Conservation (phyloP, 352 stramenopile genomes). For the Phytophthora nicotianae region DNA sequence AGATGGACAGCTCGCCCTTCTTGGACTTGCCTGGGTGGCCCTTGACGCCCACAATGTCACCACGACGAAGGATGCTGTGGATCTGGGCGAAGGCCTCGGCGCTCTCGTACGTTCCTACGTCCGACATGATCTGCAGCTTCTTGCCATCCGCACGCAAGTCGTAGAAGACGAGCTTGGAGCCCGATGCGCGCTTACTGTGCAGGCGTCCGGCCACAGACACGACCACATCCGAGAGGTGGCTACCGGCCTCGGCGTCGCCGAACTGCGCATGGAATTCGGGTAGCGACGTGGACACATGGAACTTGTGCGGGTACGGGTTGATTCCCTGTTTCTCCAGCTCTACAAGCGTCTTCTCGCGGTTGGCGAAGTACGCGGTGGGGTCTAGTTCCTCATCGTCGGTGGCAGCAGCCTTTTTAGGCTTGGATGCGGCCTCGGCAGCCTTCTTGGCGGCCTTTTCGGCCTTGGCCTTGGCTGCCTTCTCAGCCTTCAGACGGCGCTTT, state of each 20-base stretch:
- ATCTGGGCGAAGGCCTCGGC: constrained; percentile 76
- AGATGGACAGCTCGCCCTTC: constrained; percentile 98
- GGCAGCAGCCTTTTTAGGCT: constrained; percentile 80
- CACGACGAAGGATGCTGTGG: constrained; percentile 91
- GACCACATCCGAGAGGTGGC: constrained; percentile 72
- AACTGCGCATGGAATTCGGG: constrained; percentile 95
- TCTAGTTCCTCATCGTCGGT: constrained; percentile 96
- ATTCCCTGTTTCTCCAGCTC: constrained; percentile 92
- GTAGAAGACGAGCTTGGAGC: constrained; percentile 98
- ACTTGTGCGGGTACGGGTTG: constrained; percentile 99
- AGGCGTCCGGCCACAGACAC: constrained; percentile 96
- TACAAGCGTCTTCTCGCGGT: constrained; percentile 90
- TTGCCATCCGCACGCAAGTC: constrained; percentile 94
- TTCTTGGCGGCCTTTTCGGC: constrained; percentile 89
- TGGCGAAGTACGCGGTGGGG: constrained; percentile 98
- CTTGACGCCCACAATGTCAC: constrained; percentile 96
- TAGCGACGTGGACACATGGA: constrained; percentile 93
- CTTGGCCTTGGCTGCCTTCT: constrained; percentile 94
- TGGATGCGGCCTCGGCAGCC: constrained; percentile 83
- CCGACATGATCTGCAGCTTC: constrained; percentile 98
- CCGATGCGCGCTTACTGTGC: constrained; percentile 94
- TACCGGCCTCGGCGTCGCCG: constrained; percentile 76
- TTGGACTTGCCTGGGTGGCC: constrained; percentile 97
- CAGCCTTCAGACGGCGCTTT: constrained; percentile 97
- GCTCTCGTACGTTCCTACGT: constrained; percentile 67